These are phyloP conservation scores for Sphaerostilbella broomeana DNA, from an alignment of 2,329 filamentous ascomycete genomes.

Conservation along the genomic window DNA sequence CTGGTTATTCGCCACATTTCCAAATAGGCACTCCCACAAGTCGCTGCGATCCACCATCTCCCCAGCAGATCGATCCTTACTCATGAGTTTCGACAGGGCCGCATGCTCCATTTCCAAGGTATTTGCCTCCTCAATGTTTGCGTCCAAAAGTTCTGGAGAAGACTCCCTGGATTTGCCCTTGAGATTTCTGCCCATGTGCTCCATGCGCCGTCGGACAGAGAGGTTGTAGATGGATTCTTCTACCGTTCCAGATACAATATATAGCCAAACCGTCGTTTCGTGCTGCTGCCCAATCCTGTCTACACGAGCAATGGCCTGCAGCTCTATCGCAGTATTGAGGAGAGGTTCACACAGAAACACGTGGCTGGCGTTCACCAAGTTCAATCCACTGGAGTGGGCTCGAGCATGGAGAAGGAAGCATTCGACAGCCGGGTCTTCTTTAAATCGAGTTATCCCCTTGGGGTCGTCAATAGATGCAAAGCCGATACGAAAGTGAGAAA, in stretches of 20 bases:
- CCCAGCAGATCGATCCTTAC: constrained; percentile 62
- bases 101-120: constrained; percentile 74
- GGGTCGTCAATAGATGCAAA: constrained; percentile 62
- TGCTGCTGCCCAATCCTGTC: constrained; percentile 88
- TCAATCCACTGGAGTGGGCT: constrained; percentile 81
- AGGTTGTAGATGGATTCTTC: constrained; percentile 89
- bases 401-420: constrained; percentile 87
- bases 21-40: constrained; percentile 86
- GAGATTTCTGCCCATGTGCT: constrained; percentile 55
- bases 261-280: constrained; percentile 91
- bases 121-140: constrained; percentile 73
- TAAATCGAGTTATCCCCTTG: constrained; percentile 69
- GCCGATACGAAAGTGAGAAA: constrained; percentile 65
- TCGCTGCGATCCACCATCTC: constrained; percentile 75
- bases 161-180: constrained; percentile 36
- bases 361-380: constrained; percentile 86
- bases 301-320: constrained; percentile 91
- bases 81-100: constrained; percentile 62
- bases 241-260: constrained; percentile 82
- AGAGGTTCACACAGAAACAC: constrained; percentile 93
- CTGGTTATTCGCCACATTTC: too few species aligned
- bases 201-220: constrained; percentile 69
- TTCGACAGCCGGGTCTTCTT: constrained; percentile 64
- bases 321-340: constrained; percentile 85
- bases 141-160: constrained; percentile 46